A percentile compares a stretch with the other conserved stretches of the same genome.
phyloP scores from a whole-genome alignment of 1,139 yeast genomes.

The Magnusiomyces fungicola region DNA sequence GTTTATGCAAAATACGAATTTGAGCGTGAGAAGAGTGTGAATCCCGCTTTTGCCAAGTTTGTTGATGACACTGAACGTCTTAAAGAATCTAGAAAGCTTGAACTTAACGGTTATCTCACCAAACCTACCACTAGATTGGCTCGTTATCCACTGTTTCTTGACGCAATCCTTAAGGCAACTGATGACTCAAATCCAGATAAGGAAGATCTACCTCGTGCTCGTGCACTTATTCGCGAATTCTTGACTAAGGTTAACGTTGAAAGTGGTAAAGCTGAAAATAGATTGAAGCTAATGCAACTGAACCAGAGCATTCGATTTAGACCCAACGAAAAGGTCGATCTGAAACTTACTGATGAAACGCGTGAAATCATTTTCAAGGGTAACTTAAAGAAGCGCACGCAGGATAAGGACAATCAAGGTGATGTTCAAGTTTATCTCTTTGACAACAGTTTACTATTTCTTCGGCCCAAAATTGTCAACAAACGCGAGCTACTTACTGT shows the following conservation, averaged over 20 bases:
- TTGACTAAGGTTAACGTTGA: slow-evolving; percentile 78
- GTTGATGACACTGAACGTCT: slow-evolving; percentile 86
- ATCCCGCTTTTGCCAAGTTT: slow-evolving; percentile 83
- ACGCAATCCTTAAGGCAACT: slow-evolving; percentile 78
- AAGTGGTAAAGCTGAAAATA: slow-evolving; percentile 90
- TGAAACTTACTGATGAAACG: slow-evolving; percentile 75
- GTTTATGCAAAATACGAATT: slow-evolving; percentile 93
- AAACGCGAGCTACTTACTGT: slow-evolving; percentile 90
- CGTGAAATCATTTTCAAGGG: slow-evolving; percentile 76
- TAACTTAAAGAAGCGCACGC: slow-evolving; percentile 64
- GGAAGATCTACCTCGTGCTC: slow-evolving; percentile 62
- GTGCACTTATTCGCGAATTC: slow-evolving; percentile 67
- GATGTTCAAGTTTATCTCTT: slow-evolving; percentile 72
- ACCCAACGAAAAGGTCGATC: slow-evolving; percentile 81
- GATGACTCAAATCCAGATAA: slow-evolving; percentile 68
- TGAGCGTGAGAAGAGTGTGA: slow-evolving; percentile 87
- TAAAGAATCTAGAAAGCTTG: slow-evolving; percentile 85
- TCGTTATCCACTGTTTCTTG: slow-evolving; percentile 77
- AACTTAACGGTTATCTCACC: slow-evolving; percentile 84
- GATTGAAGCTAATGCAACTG: slow-evolving; percentile 81
- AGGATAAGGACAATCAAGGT: slow-evolving; percentile 66
- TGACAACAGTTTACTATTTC: slow-evolving; percentile 82
- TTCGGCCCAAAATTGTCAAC: slow-evolving; percentile 78
- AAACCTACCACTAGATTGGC: slow-evolving; percentile 97
- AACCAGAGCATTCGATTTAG: slow-evolving; percentile 67